Conservation (phyloP, 306 rosid species). For the Albizia julibrissin region DNA sequence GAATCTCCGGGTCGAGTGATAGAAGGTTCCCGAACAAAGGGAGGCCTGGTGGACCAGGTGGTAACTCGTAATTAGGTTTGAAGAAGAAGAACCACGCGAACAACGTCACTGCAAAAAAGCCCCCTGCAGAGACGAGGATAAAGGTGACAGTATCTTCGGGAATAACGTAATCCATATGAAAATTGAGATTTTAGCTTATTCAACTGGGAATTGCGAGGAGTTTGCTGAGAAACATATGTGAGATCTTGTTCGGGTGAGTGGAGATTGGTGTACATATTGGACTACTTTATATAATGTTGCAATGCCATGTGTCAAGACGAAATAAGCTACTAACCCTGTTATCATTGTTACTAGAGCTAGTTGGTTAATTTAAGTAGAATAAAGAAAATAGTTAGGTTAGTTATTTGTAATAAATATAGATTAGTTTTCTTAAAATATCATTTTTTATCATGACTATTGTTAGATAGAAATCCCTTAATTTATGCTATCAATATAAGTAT, state of each 20-base stretch:
- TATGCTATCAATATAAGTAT: too few species aligned
- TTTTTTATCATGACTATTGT: too few species aligned
- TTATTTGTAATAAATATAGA: too few species aligned
- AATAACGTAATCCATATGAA: neutral
- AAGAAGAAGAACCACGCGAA: slow-evolving; percentile 22
- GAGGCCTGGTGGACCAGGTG: slow-evolving; percentile 71
- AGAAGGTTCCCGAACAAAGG: slow-evolving; percentile 75
- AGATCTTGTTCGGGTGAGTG: neutral
- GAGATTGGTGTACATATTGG: neutral
- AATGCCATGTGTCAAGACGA: neutral
- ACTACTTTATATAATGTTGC: neutral
- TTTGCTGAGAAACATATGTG: neutral
- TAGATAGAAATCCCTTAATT: too few species aligned
- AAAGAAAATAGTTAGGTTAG: too few species aligned
- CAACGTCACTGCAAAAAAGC: neutral
- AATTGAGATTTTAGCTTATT: neutral
- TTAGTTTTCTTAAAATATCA: too few species aligned
- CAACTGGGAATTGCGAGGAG: neutral
- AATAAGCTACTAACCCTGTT: neutral
- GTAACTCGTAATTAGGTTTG: slow-evolving; percentile 33
- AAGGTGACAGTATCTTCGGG: neutral
- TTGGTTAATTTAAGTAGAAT: too few species aligned
- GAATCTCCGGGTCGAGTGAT: slow-evolving; percentile 68
- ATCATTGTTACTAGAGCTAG: too few species aligned
- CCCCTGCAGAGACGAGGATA: slow-evolving; percentile 5